Base-by-base conservation (phyloP, 2,329 filamentous ascomycete genomes). In the Exophiala spinifera region DNA sequence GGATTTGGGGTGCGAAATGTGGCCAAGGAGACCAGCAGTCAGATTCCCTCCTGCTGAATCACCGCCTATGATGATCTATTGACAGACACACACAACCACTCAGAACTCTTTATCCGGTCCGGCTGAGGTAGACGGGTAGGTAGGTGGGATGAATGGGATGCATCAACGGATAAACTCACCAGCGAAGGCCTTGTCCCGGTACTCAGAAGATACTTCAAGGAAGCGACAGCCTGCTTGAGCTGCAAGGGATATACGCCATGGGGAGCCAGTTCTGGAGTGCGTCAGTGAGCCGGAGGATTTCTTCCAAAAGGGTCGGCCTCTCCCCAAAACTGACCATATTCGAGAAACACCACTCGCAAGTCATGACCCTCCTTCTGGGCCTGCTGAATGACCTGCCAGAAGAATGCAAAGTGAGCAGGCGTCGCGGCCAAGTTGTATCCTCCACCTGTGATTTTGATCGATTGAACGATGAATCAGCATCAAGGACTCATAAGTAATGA, bases 1-100 rank as follows among this genome's bases (percentile, higher is more conserved):
- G 0, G 79, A 74, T 58, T 85, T 82, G 0, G 82, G 80, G 62
- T 86, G 83, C 7, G 56, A 52, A 6, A 61, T 39, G 39, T 61
- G 59, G 13, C 44, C 36, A 4, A 56, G 43, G 10, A 59, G 36
- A 11, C 49, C 56, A 21, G 45, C 19, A 11, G 69, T 68, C 2
- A 75, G 66, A 34, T 74, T 74, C 0, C 71, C 73, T 10, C 73
- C 73, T 0, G 73, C 72, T 0, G 72, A 74, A 55, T 75, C 73
- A n/a, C 73, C 73, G 25, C 69, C 73, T 1, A 76, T 62, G 39
- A 72, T 66, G 46, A 75, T 63, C 17, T 68, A 67, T 2, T 57
- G 13, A n/a, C n/a, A n/a, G n/a, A n/a, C n/a, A n/a, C n/a, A n/a
- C n/a, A n/a, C n/a, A n/a, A n/a, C n/a, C n/a, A n/a, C n/a, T n/a